phyloP scores from a whole-genome alignment of 108 stramenopile species.

The Nitzschia sp. region DNA sequence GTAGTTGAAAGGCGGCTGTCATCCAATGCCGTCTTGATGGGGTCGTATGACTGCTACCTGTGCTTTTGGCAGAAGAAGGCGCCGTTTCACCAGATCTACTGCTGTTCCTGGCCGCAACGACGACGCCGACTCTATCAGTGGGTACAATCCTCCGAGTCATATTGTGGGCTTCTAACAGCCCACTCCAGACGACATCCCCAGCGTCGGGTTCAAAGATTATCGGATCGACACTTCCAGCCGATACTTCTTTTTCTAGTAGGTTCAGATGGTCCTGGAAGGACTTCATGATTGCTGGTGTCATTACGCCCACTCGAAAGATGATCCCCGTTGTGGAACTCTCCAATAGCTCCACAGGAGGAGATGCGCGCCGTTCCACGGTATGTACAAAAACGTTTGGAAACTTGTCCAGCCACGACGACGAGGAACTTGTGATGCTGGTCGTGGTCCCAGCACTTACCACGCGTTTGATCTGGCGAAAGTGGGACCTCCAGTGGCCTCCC shows the following conservation, averaged over 20 bases:
- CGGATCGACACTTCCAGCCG: background rate
- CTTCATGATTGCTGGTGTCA: background rate
- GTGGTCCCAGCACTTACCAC: background rate
- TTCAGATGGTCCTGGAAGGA: background rate
- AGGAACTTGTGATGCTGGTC: too few species aligned
- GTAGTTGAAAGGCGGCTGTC: background rate
- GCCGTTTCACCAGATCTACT: background rate
- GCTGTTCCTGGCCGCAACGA: background rate
- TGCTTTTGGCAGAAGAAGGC: background rate
- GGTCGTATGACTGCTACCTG: too few species aligned
- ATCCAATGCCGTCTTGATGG: slow-evolving; percentile 1
- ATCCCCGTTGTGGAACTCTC: background rate
- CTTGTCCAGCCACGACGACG: background rate
- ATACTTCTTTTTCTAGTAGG: background rate
- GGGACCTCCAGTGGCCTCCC: background rate
- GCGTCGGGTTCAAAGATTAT: background rate
- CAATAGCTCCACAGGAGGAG: background rate
- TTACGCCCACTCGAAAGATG: background rate
- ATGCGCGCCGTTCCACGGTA: background rate
- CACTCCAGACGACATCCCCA: background rate
- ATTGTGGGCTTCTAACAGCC: background rate
- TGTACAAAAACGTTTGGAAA: background rate
- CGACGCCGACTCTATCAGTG: background rate
- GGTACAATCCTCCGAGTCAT: background rate
- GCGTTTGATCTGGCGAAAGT: slow-evolving; percentile 1